Base-by-base conservation (phyloP, 2,329 filamentous ascomycete genomes). In the Aspergillus japonicus region DNA sequence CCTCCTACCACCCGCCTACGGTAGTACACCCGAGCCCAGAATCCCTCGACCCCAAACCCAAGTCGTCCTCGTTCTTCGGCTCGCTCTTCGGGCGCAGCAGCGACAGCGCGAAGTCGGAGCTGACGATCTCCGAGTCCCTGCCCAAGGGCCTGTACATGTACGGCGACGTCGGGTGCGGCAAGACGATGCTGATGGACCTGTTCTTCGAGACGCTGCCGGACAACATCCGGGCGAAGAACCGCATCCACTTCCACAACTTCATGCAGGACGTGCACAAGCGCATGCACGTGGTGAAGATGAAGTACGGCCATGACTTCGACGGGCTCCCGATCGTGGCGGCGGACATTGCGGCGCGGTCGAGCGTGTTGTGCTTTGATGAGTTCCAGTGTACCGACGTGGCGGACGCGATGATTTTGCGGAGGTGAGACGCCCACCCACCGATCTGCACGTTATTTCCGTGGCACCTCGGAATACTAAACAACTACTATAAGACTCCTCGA, bases 101-200 rank as follows among this genome's bases (percentile, higher is more conserved):
- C 53, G 64, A 66, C 31, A 64, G 60, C 53, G 64, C 35, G 35
- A 66, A 65, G 49, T 61, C 64, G 85, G 42, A 64, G 16, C 61
- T 67, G 2, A 69, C 65, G 2, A 89, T 96, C 23, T 87, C 92
- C 0, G 77, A 83, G n/a, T 83, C 89, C 64, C 81, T 97, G 1
- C 95, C 95, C 0, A 89, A 91, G 66, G 95, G 95, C 0, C 78
- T 99, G 33, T 99, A 99, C 76, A 89, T 99, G 75, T 97, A 91
- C 71, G 95, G 95, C 60, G 95, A 99, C 74, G 95, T 99, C 2
- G 95, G 95, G 47, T 96, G 92, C 69, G 95, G 95, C 63, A 99
- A 99, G 83, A 99, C 95, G 2, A 99, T 99, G 95, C 82, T 99
- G 72, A 99, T 99, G 95, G 94, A 99, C 73, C 82, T 99, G 53